Base-by-base conservation (phyloP, 768 basidiomycete species). In the Russula foetens region DNA sequence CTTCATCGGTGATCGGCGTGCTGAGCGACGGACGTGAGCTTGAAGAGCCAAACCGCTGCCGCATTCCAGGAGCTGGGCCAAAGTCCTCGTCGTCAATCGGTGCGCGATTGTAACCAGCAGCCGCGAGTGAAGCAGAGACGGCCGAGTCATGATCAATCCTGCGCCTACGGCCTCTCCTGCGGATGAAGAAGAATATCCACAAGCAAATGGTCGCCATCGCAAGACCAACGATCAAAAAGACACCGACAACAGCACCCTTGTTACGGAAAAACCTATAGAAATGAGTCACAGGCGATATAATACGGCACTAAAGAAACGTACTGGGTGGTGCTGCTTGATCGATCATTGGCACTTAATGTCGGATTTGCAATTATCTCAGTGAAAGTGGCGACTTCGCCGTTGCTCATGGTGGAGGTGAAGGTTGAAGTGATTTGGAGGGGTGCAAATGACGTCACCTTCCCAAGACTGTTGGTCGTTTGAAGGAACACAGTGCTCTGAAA, bases 211-310 rank as follows among this genome's bases (percentile, higher is more conserved):
- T 83, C 23, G 81, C 84, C 29, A 75, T 84, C 4, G 90, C 86
- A 21, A 98, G 78, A 29, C 93, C 95, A 19, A 95, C 90, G 17
- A 93, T 84, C 41, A 92, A 83, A 67, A 97, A 98, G 8, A 93
- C 90, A 47, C 90, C 96, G 1, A 88, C 88, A 3, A 98, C 93
- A 12, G 93, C 95, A 21, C 92, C 92, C 24, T 86, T 89, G 69
- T 96, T 90, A 52, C 72, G 71, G 73, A 96, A 95, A 75, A 97
- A 98, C 58, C 89, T 91, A 65, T 15, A 39, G 7, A 11, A 59
- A 44, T 59, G 19, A 39, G 26, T 28, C 38, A 43, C 23, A 15
- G 7, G 29, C 23, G 51, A 38, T 21, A 46, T 5, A 26, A 33
- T 0, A 23, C 29, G 8, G 14, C 41, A 29, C 43, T 31, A 28